These are phyloP conservation scores for Stephania yunnanensis DNA, from an alignment of 164 flowering plant genomes.

Conservation along the genomic window DNA sequence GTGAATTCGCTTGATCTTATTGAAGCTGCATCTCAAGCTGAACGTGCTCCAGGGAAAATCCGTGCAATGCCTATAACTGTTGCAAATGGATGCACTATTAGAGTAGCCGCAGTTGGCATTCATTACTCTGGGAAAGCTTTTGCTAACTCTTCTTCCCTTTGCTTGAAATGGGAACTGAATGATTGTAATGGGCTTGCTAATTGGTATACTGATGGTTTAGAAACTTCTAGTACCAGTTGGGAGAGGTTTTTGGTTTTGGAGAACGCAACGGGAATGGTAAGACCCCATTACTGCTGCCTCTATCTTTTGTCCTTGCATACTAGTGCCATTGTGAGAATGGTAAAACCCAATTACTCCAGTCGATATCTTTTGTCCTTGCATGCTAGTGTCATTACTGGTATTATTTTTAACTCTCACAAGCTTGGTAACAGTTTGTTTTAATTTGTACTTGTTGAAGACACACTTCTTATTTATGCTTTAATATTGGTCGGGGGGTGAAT, in stretches of 20 bases:
- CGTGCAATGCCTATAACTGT: conserved; percentile 62
- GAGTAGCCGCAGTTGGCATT: conserved; percentile 81
- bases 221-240: conserved; percentile 49
- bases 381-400: not conserved
- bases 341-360: conserved; percentile 9
- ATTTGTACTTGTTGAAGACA: not conserved
- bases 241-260: conserved; percentile 73
- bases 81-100: conserved; percentile 76
- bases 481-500: too few relatives aligned
- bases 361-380: too few relatives aligned
- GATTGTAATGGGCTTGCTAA: conserved; percentile 57
- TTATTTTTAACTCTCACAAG: not conserved
- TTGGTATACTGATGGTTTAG: conserved; percentile 40
- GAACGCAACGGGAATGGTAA: conserved; percentile 73
- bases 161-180: conserved; percentile 63
- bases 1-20: conserved; percentile 51
- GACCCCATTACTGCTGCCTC: not conserved
- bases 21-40: conserved; percentile 51
- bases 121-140: conserved; percentile 70
- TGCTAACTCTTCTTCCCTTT: conserved; percentile 88
- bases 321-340: conserved; percentile 48
- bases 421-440: not conserved
- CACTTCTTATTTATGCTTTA: too few relatives aligned
- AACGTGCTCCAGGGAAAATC: conserved; percentile 43
- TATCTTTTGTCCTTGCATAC: too few relatives aligned